Percentiles rank a stretch among this genome's conserved stretches.
Evolutionary conservation across 257 asterid genomes (phyloP).

Genomic region (Thymus quinquecostatus): DNA sequence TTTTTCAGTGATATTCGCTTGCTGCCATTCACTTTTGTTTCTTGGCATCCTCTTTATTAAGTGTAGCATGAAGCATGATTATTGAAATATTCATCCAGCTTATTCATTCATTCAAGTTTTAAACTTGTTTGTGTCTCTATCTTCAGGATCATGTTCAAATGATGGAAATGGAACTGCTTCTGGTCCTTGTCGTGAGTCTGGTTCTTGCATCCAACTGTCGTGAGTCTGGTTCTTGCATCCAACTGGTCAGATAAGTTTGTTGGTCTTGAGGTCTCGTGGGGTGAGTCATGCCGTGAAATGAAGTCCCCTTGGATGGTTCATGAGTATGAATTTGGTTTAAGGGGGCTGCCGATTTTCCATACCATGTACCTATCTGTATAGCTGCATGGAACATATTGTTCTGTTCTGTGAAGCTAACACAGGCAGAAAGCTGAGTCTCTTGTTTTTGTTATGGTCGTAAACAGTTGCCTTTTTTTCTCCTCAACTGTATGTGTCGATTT

Average conservation of each 20-base stretch:
- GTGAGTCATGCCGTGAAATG: background rate
- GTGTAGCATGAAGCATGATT: background rate
- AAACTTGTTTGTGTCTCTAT: background rate
- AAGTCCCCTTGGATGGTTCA: conserved; percentile 22
- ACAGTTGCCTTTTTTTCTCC: conserved; percentile 20
- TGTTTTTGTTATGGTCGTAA: conserved; percentile 8
- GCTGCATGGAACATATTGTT: conserved; percentile 32
- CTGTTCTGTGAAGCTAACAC: conserved; percentile 32
- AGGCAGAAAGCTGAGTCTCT: conserved; percentile 24
- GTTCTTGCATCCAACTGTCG: conserved; percentile 24
- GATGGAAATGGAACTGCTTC: conserved; percentile 30
- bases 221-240: conserved; percentile 27
- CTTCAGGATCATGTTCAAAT: conserved; percentile 31
- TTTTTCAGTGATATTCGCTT: background rate
- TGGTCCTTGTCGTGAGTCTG: conserved; percentile 31
- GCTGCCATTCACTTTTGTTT: background rate
- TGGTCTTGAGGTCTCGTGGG: background rate
- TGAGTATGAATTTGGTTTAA: conserved; percentile 22
- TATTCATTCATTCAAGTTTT: conserved; percentile 5
- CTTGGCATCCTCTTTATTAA: background rate
- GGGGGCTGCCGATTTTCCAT: conserved; percentile 23
- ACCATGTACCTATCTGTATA: conserved; percentile 23
- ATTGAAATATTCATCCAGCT: conserved; percentile 9
- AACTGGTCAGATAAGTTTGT: conserved; percentile 28
- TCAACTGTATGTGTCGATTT: conserved; percentile 29